Evolutionary conservation across 2,329 filamentous ascomycete genomes (phyloP).

Genomic region (Scedosporium dehoogii): DNA sequence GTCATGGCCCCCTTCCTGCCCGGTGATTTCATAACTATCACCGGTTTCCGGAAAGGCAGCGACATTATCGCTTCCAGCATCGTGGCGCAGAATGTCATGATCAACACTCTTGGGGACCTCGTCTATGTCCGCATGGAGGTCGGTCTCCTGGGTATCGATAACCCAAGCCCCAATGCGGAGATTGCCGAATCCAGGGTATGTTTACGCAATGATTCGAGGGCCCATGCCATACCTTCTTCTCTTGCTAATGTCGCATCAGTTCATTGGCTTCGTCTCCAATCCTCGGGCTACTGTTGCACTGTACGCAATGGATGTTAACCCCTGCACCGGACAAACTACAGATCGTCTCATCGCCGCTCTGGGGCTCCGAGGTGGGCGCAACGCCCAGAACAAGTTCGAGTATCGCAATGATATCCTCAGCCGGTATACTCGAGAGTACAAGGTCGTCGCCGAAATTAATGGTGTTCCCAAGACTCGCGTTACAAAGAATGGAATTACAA

Average conservation of each 20-base stretch:
- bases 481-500: constrained; percentile 23
- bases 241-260: constrained; percentile 10
- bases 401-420: constrained; percentile 22
- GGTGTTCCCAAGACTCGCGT: constrained; percentile 18
- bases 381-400: constrained; percentile 25
- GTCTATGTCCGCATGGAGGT: constrained; percentile 26
- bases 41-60: constrained; percentile 19
- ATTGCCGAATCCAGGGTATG: constrained; percentile 24
- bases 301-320: constrained; percentile 25
- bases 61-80: constrained; percentile 25
- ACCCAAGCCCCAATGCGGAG: constrained; percentile 23
- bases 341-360: constrained; percentile 23
- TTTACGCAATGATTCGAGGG: background rate
- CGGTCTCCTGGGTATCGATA: constrained; percentile 23
- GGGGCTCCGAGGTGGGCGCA: constrained; percentile 20
- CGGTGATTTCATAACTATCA: constrained; percentile 26
- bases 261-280: constrained; percentile 25
- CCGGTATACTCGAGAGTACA: constrained; percentile 25
- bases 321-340: constrained; percentile 23
- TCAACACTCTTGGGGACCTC: constrained; percentile 20
- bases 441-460: constrained; percentile 21
- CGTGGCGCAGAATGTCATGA: constrained; percentile 25
- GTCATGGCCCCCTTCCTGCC: constrained; percentile 25
- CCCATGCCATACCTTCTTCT: background rate
- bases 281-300: constrained; percentile 20